Evolutionary conservation across 176 grass and related monocot genomes (phyloP), one percentile per base, ranked within the genome.

Genomic region (Dactylis glomerata): DNA sequence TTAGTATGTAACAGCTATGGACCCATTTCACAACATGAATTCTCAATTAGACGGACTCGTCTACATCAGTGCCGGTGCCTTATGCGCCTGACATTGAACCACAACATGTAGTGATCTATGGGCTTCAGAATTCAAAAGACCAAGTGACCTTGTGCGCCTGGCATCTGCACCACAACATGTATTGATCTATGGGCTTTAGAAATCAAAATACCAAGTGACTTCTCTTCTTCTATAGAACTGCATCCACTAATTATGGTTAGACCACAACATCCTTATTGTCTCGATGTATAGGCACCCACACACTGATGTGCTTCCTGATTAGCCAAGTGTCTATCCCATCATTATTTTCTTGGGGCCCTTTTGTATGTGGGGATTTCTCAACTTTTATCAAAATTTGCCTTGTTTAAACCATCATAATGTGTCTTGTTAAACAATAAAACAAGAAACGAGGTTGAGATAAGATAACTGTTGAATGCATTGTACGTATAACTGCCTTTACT

Each of bases 111-210:
- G 16, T 24, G 19, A 36, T 75, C 38, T 44, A 46, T 17, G 22
- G 75, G 38, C 40, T 83, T 33, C 27, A 83, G 55, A 46, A 71
- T n/a, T 59, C 24, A 44, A 46, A 83, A 62, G 26, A 34, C 19
- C 3, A 61, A 26, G 19, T 74, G 20, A 19, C 20, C 31, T 33
- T 66, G 16, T 72, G 68, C 3, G 13, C 23, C 69, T 28, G 69
- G 16, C 12, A 44, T 45, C 41, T 47, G 24, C 42, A 47, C 24
- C 42, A 47, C 41, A 47, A 57, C 49, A n/a, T 59, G 68, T 54
- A 47, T 23, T 34, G 19, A 13, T 63, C 19, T 31, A 34, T 27
- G 12, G 51, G 38, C 28, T 83, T 33, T 20, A 63, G 55, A 61
- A 71, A 45, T 59, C 6, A 44, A 61, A 83, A 62, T 26, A 14